Evolutionary conservation across 768 basidiomycete species (phyloP).

Genomic region (Mycena leptocephala): DNA sequence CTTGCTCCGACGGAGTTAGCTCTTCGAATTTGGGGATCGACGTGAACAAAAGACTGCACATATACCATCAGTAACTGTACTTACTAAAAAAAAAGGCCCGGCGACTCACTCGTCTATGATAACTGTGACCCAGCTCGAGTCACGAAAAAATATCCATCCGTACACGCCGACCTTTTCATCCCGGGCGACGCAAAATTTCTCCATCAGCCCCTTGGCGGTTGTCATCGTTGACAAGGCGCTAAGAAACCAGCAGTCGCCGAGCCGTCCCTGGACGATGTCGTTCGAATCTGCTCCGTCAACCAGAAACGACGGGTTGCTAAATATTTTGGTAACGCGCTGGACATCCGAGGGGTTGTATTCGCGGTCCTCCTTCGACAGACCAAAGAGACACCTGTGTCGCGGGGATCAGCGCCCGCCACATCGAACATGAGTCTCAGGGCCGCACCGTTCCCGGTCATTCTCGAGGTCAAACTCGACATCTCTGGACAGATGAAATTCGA

Average conservation of each 20-base stretch:
- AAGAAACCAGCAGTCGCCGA: conserved; percentile 75
- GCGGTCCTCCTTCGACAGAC: conserved; percentile 44
- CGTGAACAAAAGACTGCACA: conserved; percentile 62
- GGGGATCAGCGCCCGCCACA: neutral
- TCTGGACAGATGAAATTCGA: conserved; percentile 43
- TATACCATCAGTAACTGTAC: neutral
- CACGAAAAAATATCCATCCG: conserved; percentile 72
- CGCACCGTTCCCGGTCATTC: conserved; percentile 61
- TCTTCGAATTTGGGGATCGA: conserved; percentile 68
- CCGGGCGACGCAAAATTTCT: conserved; percentile 66
- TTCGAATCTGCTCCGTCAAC: conserved; percentile 61
- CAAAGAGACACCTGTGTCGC: conserved; percentile 59
- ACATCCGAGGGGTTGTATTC: conserved; percentile 57
- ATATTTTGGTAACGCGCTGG: conserved; percentile 66
- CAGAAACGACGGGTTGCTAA: conserved; percentile 67
- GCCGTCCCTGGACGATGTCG: conserved; percentile 66
- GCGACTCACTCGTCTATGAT: conserved; percentile 70
- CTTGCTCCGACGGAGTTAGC: conserved; percentile 56
- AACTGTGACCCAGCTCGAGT: conserved; percentile 67
- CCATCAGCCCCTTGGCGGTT: conserved; percentile 63
- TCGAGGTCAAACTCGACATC: conserved; percentile 74
- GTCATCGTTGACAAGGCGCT: conserved; percentile 68
- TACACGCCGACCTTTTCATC: conserved; percentile 71
- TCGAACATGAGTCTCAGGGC: too few relatives aligned
- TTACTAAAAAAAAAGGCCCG: neutral